Percentiles rank a stretch among this genome's conserved stretches.
Conservation (phyloP, 495 filamentous ascomycete genomes). For the Amphirosellinia nigrospora region DNA sequence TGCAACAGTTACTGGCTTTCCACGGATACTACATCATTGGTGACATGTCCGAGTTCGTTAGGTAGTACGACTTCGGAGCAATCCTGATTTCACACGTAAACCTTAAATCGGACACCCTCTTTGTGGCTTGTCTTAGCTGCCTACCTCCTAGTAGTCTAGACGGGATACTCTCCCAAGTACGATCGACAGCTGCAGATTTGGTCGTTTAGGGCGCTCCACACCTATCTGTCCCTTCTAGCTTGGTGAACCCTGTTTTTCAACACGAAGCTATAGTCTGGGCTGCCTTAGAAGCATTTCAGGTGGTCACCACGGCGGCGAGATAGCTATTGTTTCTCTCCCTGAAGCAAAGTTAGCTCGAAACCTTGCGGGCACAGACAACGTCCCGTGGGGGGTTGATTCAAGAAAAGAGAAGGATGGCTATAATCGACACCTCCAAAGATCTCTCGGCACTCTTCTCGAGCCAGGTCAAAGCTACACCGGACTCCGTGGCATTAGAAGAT, state of each 20-base stretch:
- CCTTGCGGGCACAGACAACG: background rate
- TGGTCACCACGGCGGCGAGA: background rate
- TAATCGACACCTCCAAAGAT: constrained; percentile 68
- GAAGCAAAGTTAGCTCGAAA: background rate
- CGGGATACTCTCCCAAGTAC: background rate
- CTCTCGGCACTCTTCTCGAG: constrained; percentile 63
- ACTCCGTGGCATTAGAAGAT: constrained; percentile 68
- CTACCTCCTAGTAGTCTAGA: no score
- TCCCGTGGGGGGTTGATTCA: background rate
- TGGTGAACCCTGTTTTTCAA: background rate
- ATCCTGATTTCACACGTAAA: constrained; percentile 1
- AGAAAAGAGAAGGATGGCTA: constrained; percentile 46
- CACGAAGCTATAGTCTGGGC: background rate
- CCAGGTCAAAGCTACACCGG: constrained; percentile 64
- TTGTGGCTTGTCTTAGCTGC: background rate
- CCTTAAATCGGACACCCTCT: constrained; percentile 1
- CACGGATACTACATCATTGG: background rate
- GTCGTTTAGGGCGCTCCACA: constrained; percentile 13
- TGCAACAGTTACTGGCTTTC: background rate
- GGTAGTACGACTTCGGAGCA: background rate
- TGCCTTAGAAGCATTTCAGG: background rate
- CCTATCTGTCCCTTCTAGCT: constrained; percentile 1
- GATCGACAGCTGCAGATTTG: constrained; percentile 12
- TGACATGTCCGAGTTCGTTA: background rate
- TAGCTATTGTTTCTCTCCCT: background rate